Percentiles rank a stretch among this genome's conserved stretches.
phyloP scores from a whole-genome alignment of 306 rosid genomes.

The Ochetophila trinervis region DNA sequence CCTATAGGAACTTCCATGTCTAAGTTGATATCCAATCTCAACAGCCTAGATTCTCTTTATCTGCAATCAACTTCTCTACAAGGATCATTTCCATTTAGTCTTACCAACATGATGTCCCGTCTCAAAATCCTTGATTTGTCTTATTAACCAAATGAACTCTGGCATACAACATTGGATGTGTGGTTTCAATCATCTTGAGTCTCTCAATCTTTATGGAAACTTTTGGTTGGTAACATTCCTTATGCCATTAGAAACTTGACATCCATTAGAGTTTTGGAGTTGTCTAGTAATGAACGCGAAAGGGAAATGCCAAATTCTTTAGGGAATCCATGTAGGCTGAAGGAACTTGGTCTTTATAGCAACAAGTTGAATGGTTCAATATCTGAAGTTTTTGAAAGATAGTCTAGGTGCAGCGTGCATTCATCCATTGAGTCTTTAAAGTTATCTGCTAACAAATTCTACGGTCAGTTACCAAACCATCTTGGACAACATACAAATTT shows the following conservation, averaged over 20 bases:
- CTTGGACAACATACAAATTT: constrained; percentile 5
- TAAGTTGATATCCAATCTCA: too few relatives aligned
- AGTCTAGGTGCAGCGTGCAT: constrained; percentile 6
- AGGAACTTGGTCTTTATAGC: not conserved
- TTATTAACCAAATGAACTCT: too few relatives aligned
- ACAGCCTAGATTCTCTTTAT: not conserved
- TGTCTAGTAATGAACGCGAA: not conserved
- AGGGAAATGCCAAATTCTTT: constrained; percentile 1
- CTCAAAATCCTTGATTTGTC: constrained; percentile 12
- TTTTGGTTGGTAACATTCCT: too few relatives aligned
- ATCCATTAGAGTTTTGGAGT: too few relatives aligned
- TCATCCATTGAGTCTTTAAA: not conserved
- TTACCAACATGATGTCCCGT: not conserved
- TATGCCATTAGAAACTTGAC: too few relatives aligned
- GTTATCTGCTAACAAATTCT: not conserved
- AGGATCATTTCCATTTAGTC: constrained; percentile 18
- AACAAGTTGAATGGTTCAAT: not conserved
- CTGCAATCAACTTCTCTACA: not conserved
- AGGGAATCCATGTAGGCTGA: constrained; percentile 10
- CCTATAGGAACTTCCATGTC: not conserved
- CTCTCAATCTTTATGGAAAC: too few relatives aligned
- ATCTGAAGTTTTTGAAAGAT: not conserved
- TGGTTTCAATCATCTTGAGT: too few relatives aligned
- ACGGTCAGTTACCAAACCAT: constrained; percentile 5
- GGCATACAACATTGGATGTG: too few relatives aligned